Conservation (phyloP, 305 asterid genomes). For the Caryopteris hybrid region DNA sequence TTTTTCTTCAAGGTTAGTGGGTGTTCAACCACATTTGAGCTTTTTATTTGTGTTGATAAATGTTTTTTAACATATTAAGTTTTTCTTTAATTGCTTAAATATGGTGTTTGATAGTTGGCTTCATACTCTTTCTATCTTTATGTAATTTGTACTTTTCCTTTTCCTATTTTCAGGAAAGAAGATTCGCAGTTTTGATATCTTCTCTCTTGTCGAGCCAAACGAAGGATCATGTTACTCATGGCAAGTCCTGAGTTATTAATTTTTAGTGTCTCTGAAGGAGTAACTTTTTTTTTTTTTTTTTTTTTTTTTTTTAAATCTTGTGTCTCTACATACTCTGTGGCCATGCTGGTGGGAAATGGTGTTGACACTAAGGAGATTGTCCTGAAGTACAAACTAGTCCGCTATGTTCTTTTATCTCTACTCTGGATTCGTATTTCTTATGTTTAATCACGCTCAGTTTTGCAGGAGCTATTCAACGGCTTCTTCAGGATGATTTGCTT, state of each 20-base stretch:
- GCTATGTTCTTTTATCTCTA: background rate
- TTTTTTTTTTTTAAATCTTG: no score
- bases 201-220: slow-evolving; percentile 97
- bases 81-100: background rate
- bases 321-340: background rate
- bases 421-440: background rate
- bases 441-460: background rate
- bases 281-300: background rate
- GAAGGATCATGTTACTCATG: slow-evolving; percentile 87
- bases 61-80: background rate
- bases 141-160: background rate
- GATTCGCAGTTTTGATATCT: slow-evolving; percentile 87
- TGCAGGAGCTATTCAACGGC: slow-evolving; percentile 91
- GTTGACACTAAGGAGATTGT: background rate
- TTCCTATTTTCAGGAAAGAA: slow-evolving; percentile 60
- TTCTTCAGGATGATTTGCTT: slow-evolving; percentile 72
- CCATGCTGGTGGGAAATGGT: background rate
- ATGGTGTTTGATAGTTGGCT: background rate
- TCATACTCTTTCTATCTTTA: background rate
- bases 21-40: no score
- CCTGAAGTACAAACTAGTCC: background rate
- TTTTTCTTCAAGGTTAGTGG: background rate
- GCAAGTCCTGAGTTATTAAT: slow-evolving; percentile 42
- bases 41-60: background rate
- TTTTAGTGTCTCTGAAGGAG: background rate